Base-by-base conservation (phyloP, 139 green algal species). In the Medakamo hakoo region DNA sequence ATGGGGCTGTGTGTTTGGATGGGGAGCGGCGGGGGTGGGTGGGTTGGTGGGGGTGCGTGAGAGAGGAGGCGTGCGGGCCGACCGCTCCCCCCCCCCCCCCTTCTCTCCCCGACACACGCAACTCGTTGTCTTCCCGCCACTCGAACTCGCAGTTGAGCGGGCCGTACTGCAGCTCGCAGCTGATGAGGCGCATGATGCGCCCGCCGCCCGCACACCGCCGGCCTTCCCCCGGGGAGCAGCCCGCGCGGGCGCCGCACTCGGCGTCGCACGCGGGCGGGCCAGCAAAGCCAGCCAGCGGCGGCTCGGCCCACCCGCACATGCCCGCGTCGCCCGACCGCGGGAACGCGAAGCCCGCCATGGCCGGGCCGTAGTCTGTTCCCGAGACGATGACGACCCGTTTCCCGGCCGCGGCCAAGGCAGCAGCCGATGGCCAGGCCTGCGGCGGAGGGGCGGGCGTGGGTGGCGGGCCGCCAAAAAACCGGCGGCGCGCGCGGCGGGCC, bases 121-220 rank as follows among this genome's bases (percentile, higher is more conserved):
- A n/a, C 63, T 64, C 49, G 28, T 84, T 84, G 30, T 27, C 55
- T 16, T 55, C 56, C 25, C 64, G 58, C 62, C 60, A 83, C 58
- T 74, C 49, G 63, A 88, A 78, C 27, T 78, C 70, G 69, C 82
- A 88, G 72, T 83, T 80, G 30, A 86, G 67, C 4, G 77, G 79
- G 24, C 82, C 82, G 64, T 88, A 88, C 32, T 67, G 32, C 52
- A 88, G 69, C 67, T 86, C 73, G 65, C 82, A 88, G 27, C 69
- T 77, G n/a, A 71, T 62, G 22, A 82, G 63, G 4, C 82, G 70
- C 20, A 74, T 59, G 52, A 87, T 29, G 27, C 49, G 29, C 0
- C 75, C 73, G 26, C 62, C 60, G 29, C 72, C 18, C 1, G 23
- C 27, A n/a, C n/a, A n/a, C 20, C 65, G 29, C 1, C 52, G 59